Percentiles rank a stretch among this genome's conserved stretches.
phyloP scores from a whole-genome alignment of 2,329 filamentous ascomycete genomes.

The Neonectria sp. region DNA sequence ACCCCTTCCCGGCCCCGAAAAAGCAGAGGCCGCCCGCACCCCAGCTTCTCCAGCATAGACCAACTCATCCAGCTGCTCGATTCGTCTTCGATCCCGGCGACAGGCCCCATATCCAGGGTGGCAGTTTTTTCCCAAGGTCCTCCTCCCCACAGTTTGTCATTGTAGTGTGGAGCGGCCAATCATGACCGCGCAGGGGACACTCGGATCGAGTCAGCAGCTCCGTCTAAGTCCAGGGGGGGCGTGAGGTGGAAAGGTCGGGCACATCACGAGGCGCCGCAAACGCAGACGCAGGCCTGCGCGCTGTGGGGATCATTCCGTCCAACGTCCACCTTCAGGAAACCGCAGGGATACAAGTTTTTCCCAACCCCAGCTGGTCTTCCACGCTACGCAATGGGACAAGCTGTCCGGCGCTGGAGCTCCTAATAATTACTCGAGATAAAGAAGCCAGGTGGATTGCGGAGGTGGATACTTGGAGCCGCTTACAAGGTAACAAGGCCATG shows the following conservation, averaged over 20 bases:
- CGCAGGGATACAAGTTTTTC: slow-evolving; percentile 24
- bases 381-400: slow-evolving; percentile 14
- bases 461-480: slow-evolving; percentile 35
- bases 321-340: slow-evolving; percentile 17
- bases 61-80: slow-evolving; percentile 31
- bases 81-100: slow-evolving; percentile 38
- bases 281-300: slow-evolving; percentile 43
- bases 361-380: slow-evolving; percentile 21
- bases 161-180: slow-evolving; percentile 49
- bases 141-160: slow-evolving; percentile 44
- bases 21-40: slow-evolving; percentile 36
- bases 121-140: slow-evolving; percentile 17
- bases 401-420: slow-evolving; percentile 17
- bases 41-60: slow-evolving; percentile 26
- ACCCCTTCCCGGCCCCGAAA: slow-evolving; percentile 25
- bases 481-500: slow-evolving; percentile 32
- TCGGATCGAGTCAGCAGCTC: slow-evolving; percentile 43
- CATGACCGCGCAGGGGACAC: slow-evolving; percentile 25
- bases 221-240: slow-evolving; percentile 29
- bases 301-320: slow-evolving; percentile 33
- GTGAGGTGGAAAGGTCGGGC: slow-evolving; percentile 36
- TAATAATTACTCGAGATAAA: slow-evolving; percentile 12
- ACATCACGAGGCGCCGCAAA: slow-evolving; percentile 46
- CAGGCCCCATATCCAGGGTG: slow-evolving; percentile 28
- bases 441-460: slow-evolving; percentile 32